Evolutionary conservation across 2,329 filamentous ascomycete genomes (phyloP).

Genomic region (Claviceps sp.): DNA sequence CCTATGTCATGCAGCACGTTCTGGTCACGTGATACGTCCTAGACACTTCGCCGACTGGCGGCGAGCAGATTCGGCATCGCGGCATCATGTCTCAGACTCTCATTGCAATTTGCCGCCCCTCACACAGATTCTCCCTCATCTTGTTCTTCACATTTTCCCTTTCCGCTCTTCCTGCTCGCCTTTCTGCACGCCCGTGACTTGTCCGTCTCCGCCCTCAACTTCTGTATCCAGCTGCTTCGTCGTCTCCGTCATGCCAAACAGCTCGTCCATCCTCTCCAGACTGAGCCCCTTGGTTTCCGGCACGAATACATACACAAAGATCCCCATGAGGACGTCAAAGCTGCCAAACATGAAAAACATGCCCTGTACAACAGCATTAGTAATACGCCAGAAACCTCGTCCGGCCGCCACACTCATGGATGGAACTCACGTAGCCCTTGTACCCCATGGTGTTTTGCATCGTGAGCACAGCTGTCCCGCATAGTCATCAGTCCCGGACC

Average conservation of each 20-base stretch:
- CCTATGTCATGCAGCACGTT: too few relatives aligned
- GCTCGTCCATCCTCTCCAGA: constrained; percentile 52
- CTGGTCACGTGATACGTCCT: too few relatives aligned
- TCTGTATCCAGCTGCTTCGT: constrained; percentile 18
- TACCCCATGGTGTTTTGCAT: constrained; percentile 46
- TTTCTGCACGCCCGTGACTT: constrained; percentile 14
- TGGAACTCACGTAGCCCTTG: constrained; percentile 26
- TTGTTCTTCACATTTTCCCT: neutral
- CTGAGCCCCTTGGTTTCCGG: constrained; percentile 57
- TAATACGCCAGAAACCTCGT: too few relatives aligned
- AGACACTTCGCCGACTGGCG: too few relatives aligned
- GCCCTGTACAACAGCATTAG: constrained; percentile 21
- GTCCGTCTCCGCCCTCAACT: constrained; percentile 14
- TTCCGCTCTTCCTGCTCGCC: constrained; percentile 15
- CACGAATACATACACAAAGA: constrained; percentile 54
- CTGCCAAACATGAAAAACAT: constrained; percentile 57
- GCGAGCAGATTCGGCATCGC: too few relatives aligned
- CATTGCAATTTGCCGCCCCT: too few relatives aligned
- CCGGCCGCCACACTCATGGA: neutral
- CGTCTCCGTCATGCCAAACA: constrained; percentile 45
- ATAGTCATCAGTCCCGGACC: neutral
- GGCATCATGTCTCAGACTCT: too few relatives aligned
- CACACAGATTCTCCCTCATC: neutral
- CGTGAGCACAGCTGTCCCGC: constrained; percentile 38
- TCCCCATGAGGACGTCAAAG: constrained; percentile 51